A percentile compares a stretch with the other conserved stretches of the same genome.
Evolutionary conservation across 352 stramenopile species (phyloP).

Genomic region (Pythium diclinum): DNA sequence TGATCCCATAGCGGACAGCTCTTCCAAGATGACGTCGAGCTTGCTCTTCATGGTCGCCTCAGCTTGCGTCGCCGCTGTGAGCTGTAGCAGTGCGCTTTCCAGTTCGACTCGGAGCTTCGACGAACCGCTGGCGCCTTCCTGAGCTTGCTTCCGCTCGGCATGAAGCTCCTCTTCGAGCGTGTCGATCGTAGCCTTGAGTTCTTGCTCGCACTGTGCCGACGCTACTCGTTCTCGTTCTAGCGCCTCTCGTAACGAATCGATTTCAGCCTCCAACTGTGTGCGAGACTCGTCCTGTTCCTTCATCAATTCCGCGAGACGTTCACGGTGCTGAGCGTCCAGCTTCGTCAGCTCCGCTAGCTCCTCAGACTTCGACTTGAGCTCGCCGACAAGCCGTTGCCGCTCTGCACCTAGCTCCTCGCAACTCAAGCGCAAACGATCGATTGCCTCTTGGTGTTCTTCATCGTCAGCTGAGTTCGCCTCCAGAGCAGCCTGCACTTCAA

Average conservation of each 20-base stretch:
- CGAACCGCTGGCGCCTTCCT: background rate
- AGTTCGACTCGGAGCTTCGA: slow-evolving; percentile 8
- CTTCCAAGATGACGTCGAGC: background rate
- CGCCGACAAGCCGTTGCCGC: slow-evolving; percentile 11
- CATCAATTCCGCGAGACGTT: slow-evolving; percentile 1
- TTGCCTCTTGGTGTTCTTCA: slow-evolving; percentile 18
- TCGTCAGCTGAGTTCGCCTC: slow-evolving; percentile 13
- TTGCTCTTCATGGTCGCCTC: slow-evolving; percentile 6
- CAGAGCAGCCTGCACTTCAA: slow-evolving; percentile 4
- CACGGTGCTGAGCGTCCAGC: slow-evolving; percentile 4
- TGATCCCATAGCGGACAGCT: background rate
- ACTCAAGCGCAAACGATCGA: slow-evolving; percentile 7
- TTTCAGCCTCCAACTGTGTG: slow-evolving; percentile 11
- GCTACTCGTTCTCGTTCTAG: slow-evolving; percentile 15
- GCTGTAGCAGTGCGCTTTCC: background rate
- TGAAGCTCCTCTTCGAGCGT: slow-evolving; percentile 12
- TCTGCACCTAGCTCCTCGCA: slow-evolving; percentile 9
- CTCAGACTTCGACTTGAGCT: slow-evolving; percentile 6
- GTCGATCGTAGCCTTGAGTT: slow-evolving; percentile 9
- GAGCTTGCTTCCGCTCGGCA: background rate
- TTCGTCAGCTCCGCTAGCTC: slow-evolving; percentile 15
- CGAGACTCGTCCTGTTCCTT: slow-evolving; percentile 14
- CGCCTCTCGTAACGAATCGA: slow-evolving; percentile 7
- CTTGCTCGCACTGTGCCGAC: slow-evolving; percentile 6
- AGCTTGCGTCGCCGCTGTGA: background rate